Conservation (phyloP, 2,329 filamentous ascomycete species). For the Delphinella strobiligena region DNA sequence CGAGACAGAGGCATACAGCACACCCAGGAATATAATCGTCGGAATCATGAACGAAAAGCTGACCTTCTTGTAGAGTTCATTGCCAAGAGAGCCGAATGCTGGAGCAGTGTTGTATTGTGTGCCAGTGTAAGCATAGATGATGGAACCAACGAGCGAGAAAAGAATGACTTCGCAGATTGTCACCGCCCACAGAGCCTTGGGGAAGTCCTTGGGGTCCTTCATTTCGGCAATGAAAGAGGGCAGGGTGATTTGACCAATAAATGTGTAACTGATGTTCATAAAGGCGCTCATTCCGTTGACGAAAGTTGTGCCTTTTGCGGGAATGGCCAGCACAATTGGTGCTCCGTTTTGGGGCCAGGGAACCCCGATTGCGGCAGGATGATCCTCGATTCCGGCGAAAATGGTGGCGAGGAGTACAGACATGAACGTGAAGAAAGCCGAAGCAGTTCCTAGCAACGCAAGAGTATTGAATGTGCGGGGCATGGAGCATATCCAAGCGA, state of each 20-base stretch:
- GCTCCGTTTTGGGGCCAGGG: constrained; percentile 39
- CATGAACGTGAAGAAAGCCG: constrained; percentile 79
- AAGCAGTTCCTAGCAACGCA: constrained; percentile 65
- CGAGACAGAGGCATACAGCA: constrained; percentile 81
- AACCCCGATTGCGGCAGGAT: constrained; percentile 59
- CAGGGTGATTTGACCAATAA: constrained; percentile 89
- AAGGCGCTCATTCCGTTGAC: constrained; percentile 77
- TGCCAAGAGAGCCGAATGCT: constrained; percentile 72
- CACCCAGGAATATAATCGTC: constrained; percentile 82
- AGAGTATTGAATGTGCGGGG: constrained; percentile 76
- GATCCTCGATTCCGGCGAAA: constrained; percentile 64
- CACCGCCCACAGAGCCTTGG: constrained; percentile 83
- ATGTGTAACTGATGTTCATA: constrained; percentile 91
- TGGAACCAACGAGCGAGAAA: constrained; percentile 68
- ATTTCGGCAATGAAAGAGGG: constrained; percentile 95
- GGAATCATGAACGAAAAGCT: constrained; percentile 93
- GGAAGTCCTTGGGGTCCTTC: constrained; percentile 70
- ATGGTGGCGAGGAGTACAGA: constrained; percentile 75
- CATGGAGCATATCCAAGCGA: constrained; percentile 69
- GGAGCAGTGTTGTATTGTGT: constrained; percentile 81
- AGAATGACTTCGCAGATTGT: constrained; percentile 80
- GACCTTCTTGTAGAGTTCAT: constrained; percentile 69
- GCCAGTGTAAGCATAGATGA: constrained; percentile 80
- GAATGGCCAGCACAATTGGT: constrained; percentile 56
- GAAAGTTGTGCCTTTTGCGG: constrained; percentile 61